A percentile compares a stretch with the other conserved stretches of the same genome.
Evolutionary conservation across 495 filamentous ascomycete species (phyloP).

Genomic region (Talaromyces borbonicus): DNA sequence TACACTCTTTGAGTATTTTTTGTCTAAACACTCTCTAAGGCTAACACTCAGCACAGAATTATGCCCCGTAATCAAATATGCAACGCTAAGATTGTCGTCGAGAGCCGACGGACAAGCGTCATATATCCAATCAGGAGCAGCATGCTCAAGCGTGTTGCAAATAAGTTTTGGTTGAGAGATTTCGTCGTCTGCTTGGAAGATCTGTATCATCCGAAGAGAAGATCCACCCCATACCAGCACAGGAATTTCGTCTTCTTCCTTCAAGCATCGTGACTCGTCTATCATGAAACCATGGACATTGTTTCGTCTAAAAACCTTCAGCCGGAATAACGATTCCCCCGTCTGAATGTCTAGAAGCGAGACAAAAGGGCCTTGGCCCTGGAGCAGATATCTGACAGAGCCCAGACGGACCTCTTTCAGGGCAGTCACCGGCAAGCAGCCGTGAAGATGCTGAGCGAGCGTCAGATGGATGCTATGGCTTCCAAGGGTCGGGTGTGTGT

Average conservation of each 20-base stretch:
- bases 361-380: slow-evolving; percentile 33
- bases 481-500: neutral
- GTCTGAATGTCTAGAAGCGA: slow-evolving; percentile 27
- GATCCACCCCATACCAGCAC: slow-evolving; percentile 69
- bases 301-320: slow-evolving; percentile 29
- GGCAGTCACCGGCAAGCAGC: slow-evolving; percentile 36
- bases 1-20: slow-evolving; percentile 18
- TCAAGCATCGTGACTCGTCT: slow-evolving; percentile 10
- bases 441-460: slow-evolving; percentile 31
- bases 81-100: slow-evolving; percentile 11
- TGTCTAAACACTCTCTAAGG: slow-evolving; percentile 11
- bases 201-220: slow-evolving; percentile 52
- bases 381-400: slow-evolving; percentile 20
- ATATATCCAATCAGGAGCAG: slow-evolving; percentile 72
- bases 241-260: slow-evolving; percentile 8
- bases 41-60: slow-evolving; percentile 54
- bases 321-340: slow-evolving; percentile 21
- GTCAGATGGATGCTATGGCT: neutral
- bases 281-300: slow-evolving; percentile 33
- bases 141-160: slow-evolving; percentile 26
- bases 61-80: slow-evolving; percentile 67
- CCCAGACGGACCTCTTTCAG: slow-evolving; percentile 23
- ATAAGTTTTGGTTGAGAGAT: slow-evolving; percentile 7
- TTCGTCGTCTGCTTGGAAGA: slow-evolving; percentile 11
- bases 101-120: slow-evolving; percentile 42